Conservation (phyloP, 202 grass and related monocot genomes). For the Panicum virgatum region DNA sequence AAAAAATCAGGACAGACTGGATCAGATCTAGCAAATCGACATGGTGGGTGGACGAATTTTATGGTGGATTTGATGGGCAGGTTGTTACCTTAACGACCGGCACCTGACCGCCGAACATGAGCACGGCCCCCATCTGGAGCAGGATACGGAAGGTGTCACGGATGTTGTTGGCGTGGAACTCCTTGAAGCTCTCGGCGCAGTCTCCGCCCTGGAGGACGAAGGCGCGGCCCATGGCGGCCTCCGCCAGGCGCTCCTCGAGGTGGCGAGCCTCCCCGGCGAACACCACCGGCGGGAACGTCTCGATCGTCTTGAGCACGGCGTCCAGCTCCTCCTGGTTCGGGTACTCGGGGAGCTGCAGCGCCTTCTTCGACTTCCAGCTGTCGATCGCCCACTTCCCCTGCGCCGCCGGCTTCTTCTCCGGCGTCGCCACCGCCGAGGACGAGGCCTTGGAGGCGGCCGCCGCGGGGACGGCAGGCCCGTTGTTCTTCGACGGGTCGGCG, state of each 20-base stretch:
- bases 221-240: slow-evolving; percentile 86
- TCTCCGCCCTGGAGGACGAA: slow-evolving; percentile 95
- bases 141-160: slow-evolving; percentile 90
- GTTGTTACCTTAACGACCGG: slow-evolving; percentile 74
- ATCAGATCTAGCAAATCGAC: slow-evolving; percentile 46
- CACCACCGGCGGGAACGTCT: slow-evolving; percentile 89
- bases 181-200: slow-evolving; percentile 99
- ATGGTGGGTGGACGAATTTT: background rate
- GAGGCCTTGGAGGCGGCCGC: slow-evolving; percentile 43
- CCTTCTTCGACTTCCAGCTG: slow-evolving; percentile 90
- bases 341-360: slow-evolving; percentile 92
- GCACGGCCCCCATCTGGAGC: slow-evolving; percentile 95
- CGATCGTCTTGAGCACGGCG: slow-evolving; percentile 75
- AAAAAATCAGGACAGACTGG: slow-evolving; percentile 22
- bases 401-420: background rate
- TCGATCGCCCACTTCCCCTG: slow-evolving; percentile 65
- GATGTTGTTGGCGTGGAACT: slow-evolving; percentile 98
- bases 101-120: slow-evolving; percentile 95
- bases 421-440: slow-evolving; percentile 25
- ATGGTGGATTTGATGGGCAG: background rate
- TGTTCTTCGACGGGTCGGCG: slow-evolving; percentile 60
- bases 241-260: slow-evolving; percentile 83
- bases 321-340: slow-evolving; percentile 79
- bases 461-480: slow-evolving; percentile 42
- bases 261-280: slow-evolving; percentile 89